Base-by-base conservation (phyloP, 306 rosid genomes). In the Cucurbita argyrosperma region DNA sequence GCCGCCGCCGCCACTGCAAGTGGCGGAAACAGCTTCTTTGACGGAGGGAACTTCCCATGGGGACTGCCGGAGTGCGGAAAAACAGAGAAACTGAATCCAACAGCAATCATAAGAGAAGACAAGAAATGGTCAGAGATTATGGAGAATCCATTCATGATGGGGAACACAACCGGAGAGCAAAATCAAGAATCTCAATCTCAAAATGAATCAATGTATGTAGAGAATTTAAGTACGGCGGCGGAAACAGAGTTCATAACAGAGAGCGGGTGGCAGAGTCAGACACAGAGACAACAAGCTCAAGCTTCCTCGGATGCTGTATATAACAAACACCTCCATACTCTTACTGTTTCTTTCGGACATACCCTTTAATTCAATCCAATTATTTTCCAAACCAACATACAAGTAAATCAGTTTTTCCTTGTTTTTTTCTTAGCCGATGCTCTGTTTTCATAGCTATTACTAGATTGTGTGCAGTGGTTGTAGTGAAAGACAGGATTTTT, bases 81-180 rank as follows among this genome's bases (percentile, higher is more conserved):
- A 74, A 46, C 58, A 80, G 76, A 85, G 76, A 72, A 80, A 77
- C 66, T 39, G 13, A 13, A 18, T 26, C 7, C 65, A 6, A 55
- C 60, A 10, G 6, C 10, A 5, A 0, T 21, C 23, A 21, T 16
- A 40, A 6, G 75, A 11, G 93, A 88, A 56, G 96, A 88, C 50
- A 84, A 86, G 3, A 90, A 87, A 82, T 93, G 97, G 98, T 86
- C 87, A 2, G 97, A 89, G 50, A 88, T 82, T 69, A 75, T 92
- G 9, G 88, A 81, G 49, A 78, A 76, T 9, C 92, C 91, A 3
- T 85, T 77, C 54, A 80, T 79, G 60, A 62, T 87, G 66, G 96
- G 84, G 72, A 59, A 56, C 71, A 23, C 50, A 11, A 74, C 47
- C 76, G 55, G 4, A 21, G 35, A 77, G 57, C 87, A 78, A 55